Evolutionary conservation across 2,329 filamentous ascomycete genomes (phyloP).

Genomic region (Cercospora sp.): DNA sequence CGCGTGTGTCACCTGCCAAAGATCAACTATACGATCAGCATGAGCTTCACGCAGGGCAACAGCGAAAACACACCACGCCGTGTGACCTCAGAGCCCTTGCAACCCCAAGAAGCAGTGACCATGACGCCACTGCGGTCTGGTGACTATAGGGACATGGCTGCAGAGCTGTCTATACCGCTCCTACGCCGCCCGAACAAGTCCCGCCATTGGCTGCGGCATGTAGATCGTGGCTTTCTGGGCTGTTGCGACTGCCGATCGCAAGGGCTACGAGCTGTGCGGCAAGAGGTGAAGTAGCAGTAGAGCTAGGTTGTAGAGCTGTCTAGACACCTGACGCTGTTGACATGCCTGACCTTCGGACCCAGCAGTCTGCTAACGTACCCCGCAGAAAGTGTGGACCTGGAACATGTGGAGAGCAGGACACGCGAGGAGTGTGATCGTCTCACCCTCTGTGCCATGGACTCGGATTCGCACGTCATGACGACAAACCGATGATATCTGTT

Average conservation of each 20-base stretch:
- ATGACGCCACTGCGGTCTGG: slow-evolving; percentile 2
- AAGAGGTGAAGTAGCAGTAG: not conserved
- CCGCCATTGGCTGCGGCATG: slow-evolving; percentile 2
- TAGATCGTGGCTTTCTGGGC: not conserved
- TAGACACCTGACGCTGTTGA: not conserved
- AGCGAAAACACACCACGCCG: not conserved
- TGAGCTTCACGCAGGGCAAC: not conserved
- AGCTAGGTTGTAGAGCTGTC: not conserved
- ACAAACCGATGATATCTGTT: not conserved
- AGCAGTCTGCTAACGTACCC: slow-evolving; percentile 3
- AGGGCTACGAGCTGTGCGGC: not conserved
- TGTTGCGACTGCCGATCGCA: not conserved
- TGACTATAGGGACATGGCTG: not conserved
- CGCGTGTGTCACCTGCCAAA: not conserved
- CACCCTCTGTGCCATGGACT: not conserved
- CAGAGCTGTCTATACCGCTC: not conserved
- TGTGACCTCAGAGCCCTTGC: slow-evolving; percentile 5
- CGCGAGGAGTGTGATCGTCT: not conserved
- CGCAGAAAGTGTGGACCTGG: not conserved
- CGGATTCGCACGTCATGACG: not conserved
- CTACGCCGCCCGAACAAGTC: not conserved
- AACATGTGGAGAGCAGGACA: not conserved
- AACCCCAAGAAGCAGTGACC: not conserved
- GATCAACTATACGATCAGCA: not conserved
- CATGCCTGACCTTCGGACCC: slow-evolving; percentile 2